A percentile compares a stretch with the other conserved stretches of the same genome.
phyloP scores from a whole-genome alignment of 2,329 filamentous ascomycete genomes.

The Delphinella strobiligena region DNA sequence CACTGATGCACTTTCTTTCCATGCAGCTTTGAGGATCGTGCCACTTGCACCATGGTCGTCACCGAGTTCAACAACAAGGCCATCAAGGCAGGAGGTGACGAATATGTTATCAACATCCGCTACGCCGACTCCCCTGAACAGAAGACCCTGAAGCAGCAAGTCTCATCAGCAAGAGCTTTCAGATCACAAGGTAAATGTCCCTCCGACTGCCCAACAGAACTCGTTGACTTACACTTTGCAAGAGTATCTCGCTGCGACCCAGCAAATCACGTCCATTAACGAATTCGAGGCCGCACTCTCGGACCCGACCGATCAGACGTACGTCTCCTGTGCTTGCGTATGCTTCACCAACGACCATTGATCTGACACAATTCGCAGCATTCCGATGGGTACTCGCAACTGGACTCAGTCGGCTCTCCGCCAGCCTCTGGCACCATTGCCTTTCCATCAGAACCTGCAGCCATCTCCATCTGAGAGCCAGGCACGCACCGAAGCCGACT shows the following conservation, averaged over 20 bases:
- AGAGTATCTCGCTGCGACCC: neutral
- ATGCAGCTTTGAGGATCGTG: constrained; percentile 72
- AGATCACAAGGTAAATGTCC: constrained; percentile 35
- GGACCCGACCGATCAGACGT: no score
- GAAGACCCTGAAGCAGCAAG: constrained; percentile 93
- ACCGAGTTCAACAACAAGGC: constrained; percentile 65
- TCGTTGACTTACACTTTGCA: neutral
- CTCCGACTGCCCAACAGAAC: no score
- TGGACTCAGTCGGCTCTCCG: constrained; percentile 21
- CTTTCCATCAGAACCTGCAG: constrained; percentile 16
- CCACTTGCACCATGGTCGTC: constrained; percentile 84
- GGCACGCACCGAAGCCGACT: constrained; percentile 3
- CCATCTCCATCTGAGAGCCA: constrained; percentile 9
- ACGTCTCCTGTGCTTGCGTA: no score
- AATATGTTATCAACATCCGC: constrained; percentile 73
- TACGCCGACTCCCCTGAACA: constrained; percentile 95
- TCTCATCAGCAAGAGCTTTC: constrained; percentile 87
- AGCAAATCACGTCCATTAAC: neutral
- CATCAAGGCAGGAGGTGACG: constrained; percentile 51
- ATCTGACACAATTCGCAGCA: neutral
- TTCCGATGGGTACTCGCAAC: neutral
- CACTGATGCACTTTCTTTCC: constrained; percentile 10
- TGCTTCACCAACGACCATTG: no score
- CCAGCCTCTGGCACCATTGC: constrained; percentile 15
- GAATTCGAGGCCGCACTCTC: neutral